A percentile compares a stretch with the other conserved stretches of the same genome.
Conservation (phyloP, 345 rosid species). For the Orychophragmus violaceus region DNA sequence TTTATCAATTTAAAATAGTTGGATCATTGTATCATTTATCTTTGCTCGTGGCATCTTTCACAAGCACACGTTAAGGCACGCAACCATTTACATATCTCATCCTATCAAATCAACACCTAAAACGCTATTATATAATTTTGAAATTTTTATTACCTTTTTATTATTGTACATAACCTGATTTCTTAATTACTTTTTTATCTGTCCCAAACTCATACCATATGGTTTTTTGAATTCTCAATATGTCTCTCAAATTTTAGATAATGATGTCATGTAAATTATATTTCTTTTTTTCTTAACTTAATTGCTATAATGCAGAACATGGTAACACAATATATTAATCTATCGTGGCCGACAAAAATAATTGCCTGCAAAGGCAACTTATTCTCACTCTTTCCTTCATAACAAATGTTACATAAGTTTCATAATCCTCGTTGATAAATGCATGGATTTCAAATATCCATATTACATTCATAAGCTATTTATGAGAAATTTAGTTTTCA, state of each 20-base stretch:
- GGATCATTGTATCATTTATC: conserved; percentile 29
- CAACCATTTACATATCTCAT: conserved; percentile 4
- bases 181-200: background rate
- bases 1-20: conserved; percentile 11
- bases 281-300: background rate
- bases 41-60: conserved; percentile 6
- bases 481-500: background rate
- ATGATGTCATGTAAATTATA: background rate
- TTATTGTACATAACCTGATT: background rate
- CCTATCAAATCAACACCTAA: conserved; percentile 22
- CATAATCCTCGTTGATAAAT: background rate
- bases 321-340: background rate
- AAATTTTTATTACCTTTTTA: background rate
- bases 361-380: conserved; percentile 21
- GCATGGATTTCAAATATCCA: background rate
- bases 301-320: too few relatives aligned
- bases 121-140: background rate
- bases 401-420: background rate
- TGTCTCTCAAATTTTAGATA: background rate
- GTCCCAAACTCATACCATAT: background rate
- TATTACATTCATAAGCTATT: background rate
- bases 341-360: conserved; percentile 30
- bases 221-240: background rate
- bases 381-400: conserved; percentile 15
- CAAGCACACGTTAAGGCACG: conserved; percentile 15